A percentile compares a stretch with the other conserved stretches of the same genome.
phyloP scores from a whole-genome alignment of 306 rosid species.

The Lablab purpureus region DNA sequence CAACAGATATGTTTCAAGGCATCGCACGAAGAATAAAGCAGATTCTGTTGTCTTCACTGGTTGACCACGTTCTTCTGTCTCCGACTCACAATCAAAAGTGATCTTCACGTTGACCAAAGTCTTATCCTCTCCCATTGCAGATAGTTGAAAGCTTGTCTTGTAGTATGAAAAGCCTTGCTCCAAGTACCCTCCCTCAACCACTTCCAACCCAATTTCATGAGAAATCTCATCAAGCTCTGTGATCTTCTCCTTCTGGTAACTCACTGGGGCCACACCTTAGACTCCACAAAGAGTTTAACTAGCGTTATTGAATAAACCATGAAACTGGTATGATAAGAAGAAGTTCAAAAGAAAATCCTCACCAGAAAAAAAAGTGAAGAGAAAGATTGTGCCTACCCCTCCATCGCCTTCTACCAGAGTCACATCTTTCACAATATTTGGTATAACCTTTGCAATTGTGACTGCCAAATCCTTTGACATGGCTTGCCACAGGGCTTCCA shows the following conservation, averaged over 20 bases:
- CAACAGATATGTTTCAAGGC: conserved; percentile 21
- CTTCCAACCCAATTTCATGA: conserved; percentile 57
- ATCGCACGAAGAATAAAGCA: background rate
- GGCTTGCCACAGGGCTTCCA: conserved; percentile 62
- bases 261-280: conserved; percentile 39
- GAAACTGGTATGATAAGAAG: background rate
- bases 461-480: conserved; percentile 52
- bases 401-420: conserved; percentile 67
- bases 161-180: conserved; percentile 61
- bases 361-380: conserved; percentile 57
- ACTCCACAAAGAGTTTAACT: background rate
- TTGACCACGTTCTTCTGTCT: conserved; percentile 29
- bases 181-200: conserved; percentile 63
- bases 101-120: conserved; percentile 61
- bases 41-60: conserved; percentile 42
- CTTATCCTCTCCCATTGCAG: conserved; percentile 39
- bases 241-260: conserved; percentile 60
- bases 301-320: background rate
- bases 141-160: conserved; percentile 57
- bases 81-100: conserved; percentile 49
- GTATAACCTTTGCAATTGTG: conserved; percentile 49
- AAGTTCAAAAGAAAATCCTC: background rate
- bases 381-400: conserved; percentile 59
- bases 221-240: conserved; percentile 55
- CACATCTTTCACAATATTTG: conserved; percentile 52